phyloP scores from a whole-genome alignment of 83 land plant species.

The Picea abies region DNA sequence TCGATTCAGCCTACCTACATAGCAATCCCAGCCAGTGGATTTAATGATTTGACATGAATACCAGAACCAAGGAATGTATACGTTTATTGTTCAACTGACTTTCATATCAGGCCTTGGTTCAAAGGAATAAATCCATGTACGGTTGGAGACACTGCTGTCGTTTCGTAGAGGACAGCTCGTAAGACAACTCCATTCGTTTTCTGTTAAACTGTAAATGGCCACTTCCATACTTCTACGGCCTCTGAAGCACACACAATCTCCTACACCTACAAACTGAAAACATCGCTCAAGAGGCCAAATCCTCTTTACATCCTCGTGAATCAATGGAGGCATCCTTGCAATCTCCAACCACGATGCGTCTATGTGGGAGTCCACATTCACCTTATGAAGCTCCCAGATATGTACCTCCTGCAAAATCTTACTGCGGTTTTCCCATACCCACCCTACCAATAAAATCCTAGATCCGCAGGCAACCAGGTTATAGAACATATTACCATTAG shows the following conservation, averaged over 20 bases:
- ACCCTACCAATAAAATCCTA: neutral
- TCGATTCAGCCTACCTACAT: too few relatives aligned
- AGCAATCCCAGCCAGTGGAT: too few relatives aligned
- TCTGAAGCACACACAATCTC: neutral
- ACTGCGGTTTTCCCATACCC: neutral
- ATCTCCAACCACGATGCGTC: neutral
- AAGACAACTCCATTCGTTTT: neutral
- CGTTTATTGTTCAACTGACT: too few relatives aligned
- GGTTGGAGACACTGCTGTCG: too few relatives aligned
- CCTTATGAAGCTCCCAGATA: neutral
- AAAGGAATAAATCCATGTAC: too few relatives aligned
- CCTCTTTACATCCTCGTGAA: neutral
- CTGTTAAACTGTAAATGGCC: neutral
- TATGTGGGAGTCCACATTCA: neutral
- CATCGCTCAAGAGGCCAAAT: neutral
- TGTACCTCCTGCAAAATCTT: neutral
- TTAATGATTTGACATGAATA: too few relatives aligned
- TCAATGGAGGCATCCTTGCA: neutral
- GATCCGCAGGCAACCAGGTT: neutral
- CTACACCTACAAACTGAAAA: slow-evolving; percentile 10
- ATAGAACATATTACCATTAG: too few relatives aligned
- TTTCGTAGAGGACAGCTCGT: neutral
- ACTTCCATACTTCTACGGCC: neutral
- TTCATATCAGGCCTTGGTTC: too few relatives aligned
- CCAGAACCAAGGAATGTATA: too few relatives aligned